These are phyloP conservation scores for Macrolepiota albuminosa DNA, from an alignment of 768 basidiomycete species.

Conservation along the genomic window DNA sequence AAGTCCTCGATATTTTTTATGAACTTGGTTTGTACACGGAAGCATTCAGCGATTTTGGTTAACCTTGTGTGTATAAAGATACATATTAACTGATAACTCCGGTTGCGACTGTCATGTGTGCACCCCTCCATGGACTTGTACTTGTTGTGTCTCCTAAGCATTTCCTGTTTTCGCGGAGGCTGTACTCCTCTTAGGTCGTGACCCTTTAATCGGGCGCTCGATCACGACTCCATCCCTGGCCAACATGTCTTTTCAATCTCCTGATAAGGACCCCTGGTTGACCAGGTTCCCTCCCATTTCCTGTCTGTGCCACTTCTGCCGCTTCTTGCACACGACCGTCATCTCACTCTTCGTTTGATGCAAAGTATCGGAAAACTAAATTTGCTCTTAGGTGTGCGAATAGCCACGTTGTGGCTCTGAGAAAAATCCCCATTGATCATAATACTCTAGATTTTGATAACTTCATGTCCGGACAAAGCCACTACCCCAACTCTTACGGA, in stretches of 20 bases:
- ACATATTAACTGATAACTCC: slow-evolving; percentile 13
- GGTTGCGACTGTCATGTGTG: slow-evolving; percentile 17
- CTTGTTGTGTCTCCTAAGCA: slow-evolving; percentile 19
- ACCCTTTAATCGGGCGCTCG: slow-evolving; percentile 23
- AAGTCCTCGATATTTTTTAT: background rate
- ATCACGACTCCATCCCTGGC: slow-evolving; percentile 28
- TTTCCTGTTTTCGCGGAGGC: slow-evolving; percentile 29
- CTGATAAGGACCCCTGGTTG: slow-evolving; percentile 26
- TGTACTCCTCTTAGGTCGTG: slow-evolving; percentile 23
- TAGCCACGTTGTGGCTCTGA: background rate
- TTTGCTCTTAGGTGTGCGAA: slow-evolving; percentile 6
- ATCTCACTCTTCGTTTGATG: slow-evolving; percentile 5
- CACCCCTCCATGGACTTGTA: slow-evolving; percentile 23
- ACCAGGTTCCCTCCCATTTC: slow-evolving; percentile 5
- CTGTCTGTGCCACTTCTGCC: background rate
- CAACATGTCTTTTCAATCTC: slow-evolving; percentile 17
- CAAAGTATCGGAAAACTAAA: slow-evolving; percentile 6
- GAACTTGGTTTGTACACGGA: slow-evolving; percentile 6
- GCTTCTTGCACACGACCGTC: background rate
- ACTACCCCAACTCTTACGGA: slow-evolving; percentile 5
- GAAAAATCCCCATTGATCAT: background rate
- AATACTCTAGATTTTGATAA: slow-evolving; percentile 7
- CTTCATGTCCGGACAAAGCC: slow-evolving; percentile 10
- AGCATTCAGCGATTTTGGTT: slow-evolving; percentile 8
- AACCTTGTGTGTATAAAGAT: slow-evolving; percentile 5